Evolutionary conservation across 1,284 basidiomycete genomes (phyloP).

Genomic region (Rhodofomes roseus): DNA sequence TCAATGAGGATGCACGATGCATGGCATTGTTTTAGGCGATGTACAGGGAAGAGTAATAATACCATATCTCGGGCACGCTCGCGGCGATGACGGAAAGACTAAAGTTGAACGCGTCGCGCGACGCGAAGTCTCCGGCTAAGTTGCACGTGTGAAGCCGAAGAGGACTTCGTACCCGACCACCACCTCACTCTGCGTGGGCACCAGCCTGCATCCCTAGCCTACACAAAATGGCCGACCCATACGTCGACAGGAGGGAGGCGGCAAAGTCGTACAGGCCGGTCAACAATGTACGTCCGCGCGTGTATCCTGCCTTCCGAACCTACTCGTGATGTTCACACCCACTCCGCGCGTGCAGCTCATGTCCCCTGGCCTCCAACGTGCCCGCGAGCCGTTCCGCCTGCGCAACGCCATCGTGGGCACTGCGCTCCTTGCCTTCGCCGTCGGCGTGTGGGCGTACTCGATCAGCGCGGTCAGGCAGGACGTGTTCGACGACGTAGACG

Average conservation of each 20-base stretch:
- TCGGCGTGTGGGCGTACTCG: conserved; percentile 90
- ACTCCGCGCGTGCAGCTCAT: conserved; percentile 50
- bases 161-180: not conserved
- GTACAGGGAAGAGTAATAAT: too few species aligned
- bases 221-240: conserved; percentile 30
- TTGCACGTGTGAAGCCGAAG: not conserved
- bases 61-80: not conserved
- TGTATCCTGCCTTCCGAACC: not conserved
- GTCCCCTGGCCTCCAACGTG: conserved; percentile 84
- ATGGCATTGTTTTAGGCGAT: too few species aligned
- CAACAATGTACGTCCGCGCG: conserved; percentile 32
- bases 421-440: conserved; percentile 70
- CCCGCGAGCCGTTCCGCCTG: conserved; percentile 78
- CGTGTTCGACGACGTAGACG: conserved; percentile 82
- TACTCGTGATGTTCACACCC: not conserved
- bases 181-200: not conserved
- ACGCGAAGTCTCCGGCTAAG: not conserved
- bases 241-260: conserved; percentile 32
- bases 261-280: conserved; percentile 37
- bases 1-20: too few species aligned
- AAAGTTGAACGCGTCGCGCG: not conserved
- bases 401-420: conserved; percentile 81
- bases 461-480: conserved; percentile 94
- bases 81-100: not conserved
- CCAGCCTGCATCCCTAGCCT: not conserved